These are phyloP conservation scores for Diaporthe sp. DNA, from an alignment of 2,329 filamentous ascomycete species.

Conservation along the genomic window DNA sequence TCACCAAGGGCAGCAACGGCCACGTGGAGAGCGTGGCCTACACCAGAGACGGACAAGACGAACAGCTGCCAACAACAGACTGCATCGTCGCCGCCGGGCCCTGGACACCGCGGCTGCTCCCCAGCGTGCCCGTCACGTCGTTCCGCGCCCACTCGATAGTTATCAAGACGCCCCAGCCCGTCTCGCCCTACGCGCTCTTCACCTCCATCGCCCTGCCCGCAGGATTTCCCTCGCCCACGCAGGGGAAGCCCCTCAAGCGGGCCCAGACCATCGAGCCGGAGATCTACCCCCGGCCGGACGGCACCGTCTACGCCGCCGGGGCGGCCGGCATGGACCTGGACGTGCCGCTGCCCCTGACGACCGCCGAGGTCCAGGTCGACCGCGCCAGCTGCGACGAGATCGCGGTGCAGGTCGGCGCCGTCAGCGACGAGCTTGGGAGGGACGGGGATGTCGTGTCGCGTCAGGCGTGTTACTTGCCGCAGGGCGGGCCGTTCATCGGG, in stretches of 20 bases:
- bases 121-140: conserved; percentile 56
- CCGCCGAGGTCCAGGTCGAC: conserved; percentile 76
- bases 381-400: conserved; percentile 76
- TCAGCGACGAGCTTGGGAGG: conserved; percentile 66
- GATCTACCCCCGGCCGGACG: conserved; percentile 82
- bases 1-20: conserved; percentile 46
- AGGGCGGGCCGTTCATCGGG: conserved; percentile 79
- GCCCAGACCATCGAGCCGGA: conserved; percentile 73
- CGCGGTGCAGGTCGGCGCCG: conserved; percentile 70
- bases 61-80: conserved; percentile 46
- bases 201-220: conserved; percentile 76
- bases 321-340: conserved; percentile 66
- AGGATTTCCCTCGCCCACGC: conserved; percentile 58
- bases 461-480: conserved; percentile 84
- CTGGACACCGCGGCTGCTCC: conserved; percentile 60
- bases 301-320: conserved; percentile 83
- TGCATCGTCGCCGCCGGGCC: conserved; percentile 58
- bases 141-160: conserved; percentile 62
- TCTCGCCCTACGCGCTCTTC: conserved; percentile 76
- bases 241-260: conserved; percentile 44
- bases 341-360: conserved; percentile 72
- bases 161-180: conserved; percentile 54
- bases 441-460: conserved; percentile 71
- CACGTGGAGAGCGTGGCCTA: conserved; percentile 41
- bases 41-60: conserved; percentile 42